Conservation (phyloP, 2,329 filamentous ascomycete genomes). For the Fusarium euwallaceae region DNA sequence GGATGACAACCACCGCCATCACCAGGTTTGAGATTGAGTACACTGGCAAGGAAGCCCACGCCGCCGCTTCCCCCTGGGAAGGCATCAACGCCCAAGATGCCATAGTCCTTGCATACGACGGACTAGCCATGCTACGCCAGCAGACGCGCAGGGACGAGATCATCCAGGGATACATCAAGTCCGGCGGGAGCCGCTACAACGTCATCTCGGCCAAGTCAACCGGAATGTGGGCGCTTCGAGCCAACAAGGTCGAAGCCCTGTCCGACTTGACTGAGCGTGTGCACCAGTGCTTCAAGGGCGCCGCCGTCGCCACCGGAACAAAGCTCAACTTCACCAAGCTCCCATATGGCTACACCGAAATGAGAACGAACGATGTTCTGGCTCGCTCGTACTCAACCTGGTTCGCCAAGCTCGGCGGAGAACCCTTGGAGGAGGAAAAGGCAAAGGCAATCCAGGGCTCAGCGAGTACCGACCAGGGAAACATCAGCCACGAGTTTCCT, state of each 20-base stretch:
- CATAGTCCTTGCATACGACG: not conserved
- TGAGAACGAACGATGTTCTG: not conserved
- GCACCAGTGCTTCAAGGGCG: not conserved
- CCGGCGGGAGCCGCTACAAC: not conserved
- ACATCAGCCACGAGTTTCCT: not conserved
- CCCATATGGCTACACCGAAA: not conserved
- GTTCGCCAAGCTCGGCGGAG: not conserved
- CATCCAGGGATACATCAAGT: not conserved
- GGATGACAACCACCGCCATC: slow-evolving; percentile 1
- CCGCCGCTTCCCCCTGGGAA: not conserved
- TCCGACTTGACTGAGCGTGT: not conserved
- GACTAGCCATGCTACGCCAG: not conserved
- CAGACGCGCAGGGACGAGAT: slow-evolving; percentile 1
- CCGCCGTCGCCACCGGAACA: not conserved
- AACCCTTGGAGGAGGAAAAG: not conserved
- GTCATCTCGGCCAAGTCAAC: not conserved
- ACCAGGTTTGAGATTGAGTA: not conserved
- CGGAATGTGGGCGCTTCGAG: not conserved
- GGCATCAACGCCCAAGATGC: not conserved
- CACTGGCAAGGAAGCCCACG: not conserved
- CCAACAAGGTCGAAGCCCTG: not conserved
- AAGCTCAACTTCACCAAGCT: slow-evolving; percentile 1
- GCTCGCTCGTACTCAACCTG: not conserved
- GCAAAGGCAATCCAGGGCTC: not conserved
- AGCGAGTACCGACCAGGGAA: not conserved